Conservation (phyloP, 163 green algal species). For the Scenedesmus sp. region DNA sequence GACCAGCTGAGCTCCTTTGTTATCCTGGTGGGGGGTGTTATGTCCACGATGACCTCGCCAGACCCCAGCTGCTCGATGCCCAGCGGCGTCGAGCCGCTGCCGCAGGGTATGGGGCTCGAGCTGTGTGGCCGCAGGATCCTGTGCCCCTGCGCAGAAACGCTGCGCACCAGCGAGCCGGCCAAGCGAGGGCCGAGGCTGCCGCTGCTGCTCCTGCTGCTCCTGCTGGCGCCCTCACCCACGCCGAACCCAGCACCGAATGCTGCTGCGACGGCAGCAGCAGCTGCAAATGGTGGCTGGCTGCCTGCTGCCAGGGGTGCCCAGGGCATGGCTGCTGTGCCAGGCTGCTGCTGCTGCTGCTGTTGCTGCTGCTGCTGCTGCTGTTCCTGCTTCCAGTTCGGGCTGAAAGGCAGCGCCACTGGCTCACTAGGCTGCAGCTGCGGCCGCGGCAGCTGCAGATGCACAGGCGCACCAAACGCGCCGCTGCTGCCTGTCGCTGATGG, state of each 20-base stretch:
- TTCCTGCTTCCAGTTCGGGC: background rate
- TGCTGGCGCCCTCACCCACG: background rate
- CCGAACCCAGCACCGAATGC: background rate
- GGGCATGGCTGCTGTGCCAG: background rate
- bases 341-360: slow-evolving; percentile 10
- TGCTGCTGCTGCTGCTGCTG: background rate
- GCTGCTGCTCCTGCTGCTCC: slow-evolving; percentile 25
- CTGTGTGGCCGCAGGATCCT: slow-evolving; percentile 30
- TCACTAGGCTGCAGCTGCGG: background rate
- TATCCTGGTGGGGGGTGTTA: slow-evolving; percentile 43
- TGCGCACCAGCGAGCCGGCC: background rate
- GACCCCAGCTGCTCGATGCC: slow-evolving; percentile 37
- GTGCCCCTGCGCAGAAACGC: slow-evolving; percentile 21
- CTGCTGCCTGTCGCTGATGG: background rate
- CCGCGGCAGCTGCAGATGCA: slow-evolving; percentile 27
- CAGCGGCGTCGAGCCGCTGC: slow-evolving; percentile 20
- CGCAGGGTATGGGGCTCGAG: slow-evolving; percentile 20
- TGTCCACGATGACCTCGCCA: slow-evolving; percentile 44
- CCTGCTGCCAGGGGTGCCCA: background rate
- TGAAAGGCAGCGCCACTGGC: background rate
- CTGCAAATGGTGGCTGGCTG: background rate
- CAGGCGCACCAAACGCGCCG: background rate
- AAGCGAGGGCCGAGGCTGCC: background rate
- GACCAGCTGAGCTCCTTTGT: slow-evolving; percentile 39
- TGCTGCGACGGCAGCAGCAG: background rate